Conservation (phyloP, 2,329 filamentous ascomycete genomes). For the Gliomastix tumulicola region DNA sequence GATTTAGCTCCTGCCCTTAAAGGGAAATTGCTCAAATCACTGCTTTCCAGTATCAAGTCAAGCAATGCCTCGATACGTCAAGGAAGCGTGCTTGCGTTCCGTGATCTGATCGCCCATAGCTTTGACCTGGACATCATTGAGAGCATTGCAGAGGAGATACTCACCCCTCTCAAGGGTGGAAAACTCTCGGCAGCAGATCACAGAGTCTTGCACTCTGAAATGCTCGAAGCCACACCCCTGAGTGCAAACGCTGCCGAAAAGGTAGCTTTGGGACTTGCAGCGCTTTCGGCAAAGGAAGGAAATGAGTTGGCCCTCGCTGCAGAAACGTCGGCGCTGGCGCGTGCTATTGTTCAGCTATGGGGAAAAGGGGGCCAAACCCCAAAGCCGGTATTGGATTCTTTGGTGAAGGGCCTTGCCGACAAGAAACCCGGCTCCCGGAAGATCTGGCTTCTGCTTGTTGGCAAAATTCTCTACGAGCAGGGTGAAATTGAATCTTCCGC, state of each 20-base stretch:
- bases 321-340: constrained; percentile 65
- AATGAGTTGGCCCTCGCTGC: constrained; percentile 77
- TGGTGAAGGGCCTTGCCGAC: constrained; percentile 76
- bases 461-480: constrained; percentile 58
- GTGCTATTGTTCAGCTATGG: constrained; percentile 57
- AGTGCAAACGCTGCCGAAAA: constrained; percentile 58
- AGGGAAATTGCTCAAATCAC: constrained; percentile 71
- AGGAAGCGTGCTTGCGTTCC: constrained; percentile 70
- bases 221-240: constrained; percentile 60
- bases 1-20: constrained; percentile 73
- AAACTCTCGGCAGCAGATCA: constrained; percentile 85
- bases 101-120: constrained; percentile 57
- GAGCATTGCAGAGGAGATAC: constrained; percentile 69
- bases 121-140: constrained; percentile 50
- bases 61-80: constrained; percentile 72
- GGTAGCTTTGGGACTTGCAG: constrained; percentile 58
- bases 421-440: constrained; percentile 75
- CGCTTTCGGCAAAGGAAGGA: constrained; percentile 73
- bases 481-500: constrained; percentile 37
- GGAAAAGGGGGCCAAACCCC: constrained; percentile 54
- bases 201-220: constrained; percentile 73
- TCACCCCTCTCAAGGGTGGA: constrained; percentile 70
- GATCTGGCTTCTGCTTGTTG: constrained; percentile 71
- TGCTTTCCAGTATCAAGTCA: constrained; percentile 88
- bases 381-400: constrained; percentile 60